A percentile compares a stretch with the other conserved stretches of the same genome.
Evolutionary conservation across 2,329 filamentous ascomycete species (phyloP).

Genomic region (Trichoderma breve): DNA sequence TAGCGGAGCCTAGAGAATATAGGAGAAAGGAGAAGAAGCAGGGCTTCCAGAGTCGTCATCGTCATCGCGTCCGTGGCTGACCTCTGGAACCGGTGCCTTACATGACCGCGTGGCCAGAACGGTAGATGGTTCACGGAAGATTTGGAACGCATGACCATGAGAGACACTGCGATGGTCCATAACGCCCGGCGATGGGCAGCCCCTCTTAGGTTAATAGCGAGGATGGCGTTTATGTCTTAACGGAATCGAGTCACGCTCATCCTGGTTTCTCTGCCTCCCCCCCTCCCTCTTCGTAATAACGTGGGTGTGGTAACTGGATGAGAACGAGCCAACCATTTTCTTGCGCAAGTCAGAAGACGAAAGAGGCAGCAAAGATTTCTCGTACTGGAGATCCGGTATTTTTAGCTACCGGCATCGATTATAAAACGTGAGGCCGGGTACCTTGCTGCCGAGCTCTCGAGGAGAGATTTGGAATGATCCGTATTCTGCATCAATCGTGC

Average conservation of each 20-base stretch:
- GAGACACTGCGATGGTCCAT: conserved; percentile 28
- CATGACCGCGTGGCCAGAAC: conserved; percentile 31
- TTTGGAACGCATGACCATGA: conserved; percentile 29
- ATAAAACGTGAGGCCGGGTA: conserved; percentile 29
- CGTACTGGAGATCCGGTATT: conserved; percentile 33
- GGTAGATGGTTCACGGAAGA: conserved; percentile 20
- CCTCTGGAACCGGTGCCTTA: conserved; percentile 29
- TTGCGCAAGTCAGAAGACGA: conserved; percentile 27
- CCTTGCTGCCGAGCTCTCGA: conserved; percentile 18
- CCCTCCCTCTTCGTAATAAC: conserved; percentile 16
- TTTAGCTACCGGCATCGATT: conserved; percentile 28
- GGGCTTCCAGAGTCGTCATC: conserved; percentile 14
- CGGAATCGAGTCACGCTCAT: conserved; percentile 37
- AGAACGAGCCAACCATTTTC: conserved; percentile 21
- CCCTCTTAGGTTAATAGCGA: conserved; percentile 27
- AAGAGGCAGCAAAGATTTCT: conserved; percentile 1
- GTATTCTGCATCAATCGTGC: conserved; percentile 26
- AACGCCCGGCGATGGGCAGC: conserved; percentile 30
- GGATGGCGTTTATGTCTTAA: conserved; percentile 37
- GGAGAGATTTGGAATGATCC: conserved; percentile 17
- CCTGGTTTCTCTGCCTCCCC: conserved; percentile 21
- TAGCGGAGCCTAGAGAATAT: neutral
- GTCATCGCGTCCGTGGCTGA: conserved; percentile 23
- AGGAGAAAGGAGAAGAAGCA: conserved; percentile 2
- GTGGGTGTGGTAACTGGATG: conserved; percentile 20